Conservation (phyloP, 2,329 filamentous ascomycete species). For the Diplodia mutila region DNA sequence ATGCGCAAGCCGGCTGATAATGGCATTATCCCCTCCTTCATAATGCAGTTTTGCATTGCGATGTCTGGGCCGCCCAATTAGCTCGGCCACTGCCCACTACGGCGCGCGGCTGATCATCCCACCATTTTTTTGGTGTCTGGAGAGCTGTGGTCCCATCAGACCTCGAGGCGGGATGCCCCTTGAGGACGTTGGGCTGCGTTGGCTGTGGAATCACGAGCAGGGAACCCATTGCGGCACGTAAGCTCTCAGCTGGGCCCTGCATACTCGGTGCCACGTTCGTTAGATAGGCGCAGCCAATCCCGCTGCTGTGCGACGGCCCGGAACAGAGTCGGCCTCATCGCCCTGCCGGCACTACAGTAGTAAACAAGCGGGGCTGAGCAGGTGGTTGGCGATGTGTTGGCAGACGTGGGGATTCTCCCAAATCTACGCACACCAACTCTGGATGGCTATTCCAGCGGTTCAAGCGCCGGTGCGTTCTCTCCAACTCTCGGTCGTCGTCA, state of each 20-base stretch:
- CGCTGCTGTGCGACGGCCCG: conserved; percentile 9
- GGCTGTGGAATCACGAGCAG: background rate
- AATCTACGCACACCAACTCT: background rate
- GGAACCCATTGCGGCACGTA: conserved; percentile 1
- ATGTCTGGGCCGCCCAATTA: conserved; percentile 1
- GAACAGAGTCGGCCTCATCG: conserved; percentile 1
- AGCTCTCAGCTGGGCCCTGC: conserved; percentile 15
- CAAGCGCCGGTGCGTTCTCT: background rate
- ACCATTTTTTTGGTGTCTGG: background rate
- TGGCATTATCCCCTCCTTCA: background rate
- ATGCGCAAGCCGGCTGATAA: background rate
- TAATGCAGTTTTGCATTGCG: conserved; percentile 13
- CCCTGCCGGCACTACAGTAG: background rate
- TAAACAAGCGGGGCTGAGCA: conserved; percentile 14
- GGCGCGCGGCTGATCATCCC: background rate
- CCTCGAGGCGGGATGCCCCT: background rate
- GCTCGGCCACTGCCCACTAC: background rate
- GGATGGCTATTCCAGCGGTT: background rate
- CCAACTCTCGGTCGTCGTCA: background rate
- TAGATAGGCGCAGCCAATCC: conserved; percentile 12
- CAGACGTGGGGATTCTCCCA: conserved; percentile 13
- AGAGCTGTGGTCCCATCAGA: background rate
- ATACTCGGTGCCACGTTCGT: conserved; percentile 16
- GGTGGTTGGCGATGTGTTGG: conserved; percentile 1
- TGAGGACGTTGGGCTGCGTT: conserved; percentile 5